Evolutionary conservation across 306 rosid species (phyloP).

Genomic region (Castanea sativa): DNA sequence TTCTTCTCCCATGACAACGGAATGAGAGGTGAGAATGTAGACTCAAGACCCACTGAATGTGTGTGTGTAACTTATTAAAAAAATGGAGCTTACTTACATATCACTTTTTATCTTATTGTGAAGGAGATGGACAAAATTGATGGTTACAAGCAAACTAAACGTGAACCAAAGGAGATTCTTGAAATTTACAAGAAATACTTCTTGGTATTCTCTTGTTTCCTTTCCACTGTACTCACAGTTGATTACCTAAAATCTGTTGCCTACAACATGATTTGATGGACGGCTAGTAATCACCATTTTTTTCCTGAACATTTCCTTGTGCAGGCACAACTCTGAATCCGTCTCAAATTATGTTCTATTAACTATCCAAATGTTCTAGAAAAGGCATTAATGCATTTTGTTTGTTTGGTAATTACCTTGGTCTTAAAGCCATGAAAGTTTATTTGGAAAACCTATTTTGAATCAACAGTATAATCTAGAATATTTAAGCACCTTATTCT

Average conservation of each 20-base stretch:
- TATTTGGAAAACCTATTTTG: neutral
- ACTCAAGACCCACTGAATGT: neutral
- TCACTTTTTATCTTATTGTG: neutral
- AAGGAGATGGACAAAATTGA: constrained; percentile 55
- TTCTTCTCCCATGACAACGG: constrained; percentile 4
- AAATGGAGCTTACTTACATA: neutral
- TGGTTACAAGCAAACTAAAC: constrained; percentile 55
- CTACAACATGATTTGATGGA: neutral
- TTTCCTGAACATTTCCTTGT: neutral
- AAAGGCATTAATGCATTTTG: neutral
- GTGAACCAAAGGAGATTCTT: constrained; percentile 53
- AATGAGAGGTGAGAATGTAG: too few relatives aligned
- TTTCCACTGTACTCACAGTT: neutral
- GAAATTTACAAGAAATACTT: constrained; percentile 62
- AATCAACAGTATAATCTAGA: too few relatives aligned
- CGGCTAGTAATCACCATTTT: neutral
- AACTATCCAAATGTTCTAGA: neutral
- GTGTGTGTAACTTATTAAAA: too few relatives aligned
- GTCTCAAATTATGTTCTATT: neutral
- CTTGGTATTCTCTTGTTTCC: constrained; percentile 22
- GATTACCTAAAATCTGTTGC: neutral
- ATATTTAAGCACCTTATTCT: neutral
- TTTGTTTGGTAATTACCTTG: neutral
- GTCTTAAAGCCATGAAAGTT: neutral
- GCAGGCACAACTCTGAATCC: neutral